A percentile compares a stretch with the other conserved stretches of the same genome.
These are phyloP conservation scores for Coemansia sp. DNA, from an alignment of 192 early-diverging fungal species.

Conservation along the genomic window DNA sequence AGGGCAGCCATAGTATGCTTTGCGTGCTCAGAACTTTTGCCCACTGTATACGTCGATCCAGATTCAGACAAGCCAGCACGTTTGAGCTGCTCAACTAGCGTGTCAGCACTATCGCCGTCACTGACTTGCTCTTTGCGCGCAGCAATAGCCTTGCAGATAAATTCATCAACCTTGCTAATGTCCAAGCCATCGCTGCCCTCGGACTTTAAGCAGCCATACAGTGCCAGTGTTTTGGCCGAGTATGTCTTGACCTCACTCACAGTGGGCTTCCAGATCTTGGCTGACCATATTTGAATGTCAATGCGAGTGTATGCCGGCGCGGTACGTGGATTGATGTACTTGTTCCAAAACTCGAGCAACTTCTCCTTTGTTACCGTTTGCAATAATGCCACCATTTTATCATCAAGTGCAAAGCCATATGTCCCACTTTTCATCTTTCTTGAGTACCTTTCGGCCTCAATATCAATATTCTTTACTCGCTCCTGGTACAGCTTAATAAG, in stretches of 20 bases:
- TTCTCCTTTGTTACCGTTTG: constrained; percentile 16
- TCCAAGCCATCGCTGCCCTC: constrained; percentile 1
- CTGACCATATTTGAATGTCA: constrained; percentile 22
- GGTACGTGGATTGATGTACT: constrained; percentile 29
- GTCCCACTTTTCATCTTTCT: constrained; percentile 58
- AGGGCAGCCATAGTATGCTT: constrained; percentile 11
- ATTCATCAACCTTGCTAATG: constrained; percentile 1
- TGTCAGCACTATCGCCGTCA: not conserved
- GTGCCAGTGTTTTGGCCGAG: constrained; percentile 10
- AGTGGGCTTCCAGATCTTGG: constrained; percentile 7
- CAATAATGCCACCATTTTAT: constrained; percentile 4
- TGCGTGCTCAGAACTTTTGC: not conserved
- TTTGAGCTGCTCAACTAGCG: not conserved
- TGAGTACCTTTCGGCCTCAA: constrained; percentile 69
- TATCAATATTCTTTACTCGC: constrained; percentile 67
- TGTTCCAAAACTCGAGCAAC: constrained; percentile 36
- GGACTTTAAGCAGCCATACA: constrained; percentile 16
- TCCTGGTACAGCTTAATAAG: constrained; percentile 62
- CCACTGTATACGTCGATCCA: not conserved
- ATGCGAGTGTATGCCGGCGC: constrained; percentile 28
- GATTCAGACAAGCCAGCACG: not conserved
- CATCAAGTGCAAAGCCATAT: constrained; percentile 73
- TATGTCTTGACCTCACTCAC: constrained; percentile 2
- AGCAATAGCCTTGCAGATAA: not conserved
- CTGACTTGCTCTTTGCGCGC: not conserved